Evolutionary conservation across 352 stramenopile genomes (phyloP).

Genomic region (Pythium phragmiticola): DNA sequence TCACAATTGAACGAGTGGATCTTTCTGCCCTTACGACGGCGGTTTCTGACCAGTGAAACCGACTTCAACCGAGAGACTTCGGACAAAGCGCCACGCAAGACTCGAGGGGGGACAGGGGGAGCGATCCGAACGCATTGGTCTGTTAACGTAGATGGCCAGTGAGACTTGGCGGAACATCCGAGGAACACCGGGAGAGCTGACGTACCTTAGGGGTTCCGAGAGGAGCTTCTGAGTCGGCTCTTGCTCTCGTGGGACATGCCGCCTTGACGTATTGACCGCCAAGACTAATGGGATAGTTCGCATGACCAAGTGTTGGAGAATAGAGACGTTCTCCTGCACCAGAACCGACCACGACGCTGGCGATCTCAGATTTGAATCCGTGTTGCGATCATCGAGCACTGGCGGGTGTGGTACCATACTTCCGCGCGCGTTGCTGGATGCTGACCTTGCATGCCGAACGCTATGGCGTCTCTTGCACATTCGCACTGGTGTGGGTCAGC

Average conservation of each 20-base stretch:
- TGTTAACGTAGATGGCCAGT: constrained; percentile 14
- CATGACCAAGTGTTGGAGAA: too few species aligned
- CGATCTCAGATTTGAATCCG: neutral
- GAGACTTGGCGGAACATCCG: constrained; percentile 6
- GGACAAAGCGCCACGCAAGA: constrained; percentile 9
- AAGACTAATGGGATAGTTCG: neutral
- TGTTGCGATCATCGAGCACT: neutral
- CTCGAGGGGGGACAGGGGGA: constrained; percentile 8
- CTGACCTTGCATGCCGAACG: constrained; percentile 3
- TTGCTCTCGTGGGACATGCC: neutral
- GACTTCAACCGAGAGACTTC: constrained; percentile 23
- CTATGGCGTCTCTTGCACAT: neutral
- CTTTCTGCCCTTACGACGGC: constrained; percentile 18
- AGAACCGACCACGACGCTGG: too few species aligned
- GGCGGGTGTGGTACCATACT: constrained; percentile 9
- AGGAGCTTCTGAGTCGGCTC: neutral
- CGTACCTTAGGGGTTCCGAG: constrained; percentile 8
- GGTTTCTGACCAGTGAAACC: constrained; percentile 26
- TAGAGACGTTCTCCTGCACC: too few species aligned
- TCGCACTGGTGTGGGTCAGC: constrained; percentile 27
- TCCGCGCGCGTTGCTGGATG: constrained; percentile 11
- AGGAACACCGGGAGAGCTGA: constrained; percentile 17
- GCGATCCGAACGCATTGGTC: neutral
- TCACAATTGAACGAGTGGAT: constrained; percentile 11
- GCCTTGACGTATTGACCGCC: constrained; percentile 10